Base-by-base conservation (phyloP, 1,284 basidiomycete species). In the Ceraceosorus guamensis region DNA sequence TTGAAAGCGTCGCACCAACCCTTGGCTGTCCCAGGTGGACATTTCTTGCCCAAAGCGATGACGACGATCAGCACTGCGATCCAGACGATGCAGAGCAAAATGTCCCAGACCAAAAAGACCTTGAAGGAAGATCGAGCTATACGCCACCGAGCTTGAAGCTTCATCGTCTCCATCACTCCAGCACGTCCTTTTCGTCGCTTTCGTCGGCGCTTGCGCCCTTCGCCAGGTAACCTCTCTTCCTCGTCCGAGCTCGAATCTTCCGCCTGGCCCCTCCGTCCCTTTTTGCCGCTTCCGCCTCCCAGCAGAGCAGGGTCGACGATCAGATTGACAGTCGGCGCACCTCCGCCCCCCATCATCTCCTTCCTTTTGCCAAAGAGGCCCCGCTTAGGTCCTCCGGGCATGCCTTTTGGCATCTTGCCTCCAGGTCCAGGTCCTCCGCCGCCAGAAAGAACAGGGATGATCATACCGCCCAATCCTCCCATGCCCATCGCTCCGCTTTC, bases 1-100 rank as follows among this genome's bases (percentile, higher is more conserved):
- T 70, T 68, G 56, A 66, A 70, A 43, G 59, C 34, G 30, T 61
- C 62, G 53, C 67, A 70, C 67, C 67, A 70, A 2, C 67, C 67
- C n/a, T 58, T 50, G 2, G 50, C 50, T 0, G 55, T 47, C 2
- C 67, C 67, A 1, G 59, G 41, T 0, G 59, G 57, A 39, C 67
- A 70, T 34, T 56, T 61, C 14, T 60, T 61, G 0, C 66, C 66
- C 11, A 68, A 53, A 14, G 49, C 59, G 10, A 68, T 47, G 37
- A 58, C 50, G 50, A 66, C 53, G 18, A 68, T 59, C n/a, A 56
- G 57, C 24, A 57, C 66, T 3, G 58, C 49, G 16, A 55, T 57
- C 66, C 66, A 68, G 32, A 70, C 35, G 6, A 70, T 51, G 41
- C 50, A 57, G 14, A 68, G 51, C 1, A 68, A 50, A 2, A 56